phyloP scores from a whole-genome alignment of 192 early-diverging fungal species.

The Entrophospora sp. region DNA sequence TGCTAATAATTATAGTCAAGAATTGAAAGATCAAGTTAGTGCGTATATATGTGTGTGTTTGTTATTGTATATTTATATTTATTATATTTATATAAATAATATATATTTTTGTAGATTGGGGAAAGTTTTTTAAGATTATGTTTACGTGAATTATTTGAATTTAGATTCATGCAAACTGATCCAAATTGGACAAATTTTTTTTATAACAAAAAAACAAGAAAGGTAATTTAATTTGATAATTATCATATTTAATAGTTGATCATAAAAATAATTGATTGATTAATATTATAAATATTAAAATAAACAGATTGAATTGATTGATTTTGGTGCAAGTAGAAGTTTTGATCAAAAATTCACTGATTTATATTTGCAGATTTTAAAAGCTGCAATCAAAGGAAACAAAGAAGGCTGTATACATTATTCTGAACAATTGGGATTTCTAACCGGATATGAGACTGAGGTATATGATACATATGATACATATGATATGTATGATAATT shows the following conservation, averaged over 20 bases:
- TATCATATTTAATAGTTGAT: not conserved
- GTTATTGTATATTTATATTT: not conserved
- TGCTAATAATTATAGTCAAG: slow-evolving; percentile 47
- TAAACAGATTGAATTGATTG: slow-evolving; percentile 67
- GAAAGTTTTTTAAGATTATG: slow-evolving; percentile 70
- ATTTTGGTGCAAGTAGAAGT: slow-evolving; percentile 89
- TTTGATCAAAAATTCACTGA: slow-evolving; percentile 69
- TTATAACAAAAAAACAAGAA: slow-evolving; percentile 58
- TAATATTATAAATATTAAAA: not conserved
- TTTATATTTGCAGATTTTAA: slow-evolving; percentile 66
- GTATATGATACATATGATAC: too few relatives aligned
- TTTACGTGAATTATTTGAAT: slow-evolving; percentile 84
- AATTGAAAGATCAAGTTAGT: slow-evolving; percentile 43
- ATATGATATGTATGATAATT: too few relatives aligned
- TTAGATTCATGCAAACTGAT: slow-evolving; percentile 98
- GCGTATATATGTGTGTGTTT: not conserved
- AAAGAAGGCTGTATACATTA: slow-evolving; percentile 65
- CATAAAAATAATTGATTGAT: not conserved
- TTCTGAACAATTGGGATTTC: slow-evolving; percentile 77
- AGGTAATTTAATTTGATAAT: slow-evolving; percentile 22
- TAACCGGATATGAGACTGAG: slow-evolving; percentile 87
- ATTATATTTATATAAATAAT: not conserved
- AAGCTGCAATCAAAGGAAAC: slow-evolving; percentile 62
- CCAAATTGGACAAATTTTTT: slow-evolving; percentile 99
- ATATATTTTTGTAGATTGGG: slow-evolving; percentile 49